phyloP scores from a whole-genome alignment of 768 basidiomycete species.

The Wakefieldia striispora region DNA sequence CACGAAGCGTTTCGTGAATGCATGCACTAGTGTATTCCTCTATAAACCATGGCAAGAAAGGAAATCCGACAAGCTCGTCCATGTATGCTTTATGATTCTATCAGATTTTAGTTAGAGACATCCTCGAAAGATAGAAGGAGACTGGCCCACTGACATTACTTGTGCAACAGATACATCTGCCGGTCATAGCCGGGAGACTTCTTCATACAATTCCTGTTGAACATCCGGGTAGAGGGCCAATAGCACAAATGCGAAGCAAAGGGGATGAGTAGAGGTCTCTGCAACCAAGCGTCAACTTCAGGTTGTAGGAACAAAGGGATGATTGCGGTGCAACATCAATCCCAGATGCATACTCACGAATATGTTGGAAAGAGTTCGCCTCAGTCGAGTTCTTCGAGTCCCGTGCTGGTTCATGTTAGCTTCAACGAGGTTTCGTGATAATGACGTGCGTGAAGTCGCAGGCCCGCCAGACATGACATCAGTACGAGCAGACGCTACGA shows the following conservation, averaged over 20 bases:
- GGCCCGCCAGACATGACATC: conserved; percentile 32
- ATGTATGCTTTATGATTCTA: conserved; percentile 42
- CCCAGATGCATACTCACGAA: conserved; percentile 36
- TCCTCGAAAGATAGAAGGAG: background rate
- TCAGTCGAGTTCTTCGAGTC: conserved; percentile 37
- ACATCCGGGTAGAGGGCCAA: conserved; percentile 50
- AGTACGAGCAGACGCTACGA: conserved; percentile 39
- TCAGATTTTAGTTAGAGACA: background rate
- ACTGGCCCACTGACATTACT: conserved; percentile 28
- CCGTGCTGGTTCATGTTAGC: conserved; percentile 43
- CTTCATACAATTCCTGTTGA: conserved; percentile 46
- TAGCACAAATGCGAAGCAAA: conserved; percentile 41
- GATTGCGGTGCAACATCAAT: background rate
- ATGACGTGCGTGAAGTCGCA: conserved; percentile 30
- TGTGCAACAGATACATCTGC: conserved; percentile 27
- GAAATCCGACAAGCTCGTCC: conserved; percentile 33
- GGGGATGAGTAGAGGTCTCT: conserved; percentile 50
- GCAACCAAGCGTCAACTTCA: conserved; percentile 4
- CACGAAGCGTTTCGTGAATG: conserved; percentile 46
- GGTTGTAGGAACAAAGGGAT: conserved; percentile 11
- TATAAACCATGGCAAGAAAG: background rate
- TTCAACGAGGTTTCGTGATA: conserved; percentile 45
- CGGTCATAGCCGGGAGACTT: conserved; percentile 41
- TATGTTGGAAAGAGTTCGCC: conserved; percentile 48
- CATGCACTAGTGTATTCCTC: conserved; percentile 44